Evolutionary conservation across 805 yeast species (phyloP).

Genomic region (Zygosaccharomyces kombuchaensis): DNA sequence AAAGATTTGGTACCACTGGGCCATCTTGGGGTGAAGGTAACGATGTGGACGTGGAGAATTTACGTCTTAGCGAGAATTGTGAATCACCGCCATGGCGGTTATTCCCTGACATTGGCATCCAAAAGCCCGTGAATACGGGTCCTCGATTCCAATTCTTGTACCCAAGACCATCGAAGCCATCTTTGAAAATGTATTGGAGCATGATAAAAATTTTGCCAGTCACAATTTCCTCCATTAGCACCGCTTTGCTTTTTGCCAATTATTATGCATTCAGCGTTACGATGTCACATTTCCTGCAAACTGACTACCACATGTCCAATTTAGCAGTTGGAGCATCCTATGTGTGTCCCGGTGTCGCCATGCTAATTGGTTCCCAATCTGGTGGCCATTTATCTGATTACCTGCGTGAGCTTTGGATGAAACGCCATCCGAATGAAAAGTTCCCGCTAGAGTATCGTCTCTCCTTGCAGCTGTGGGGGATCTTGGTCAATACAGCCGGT

Average conservation of each 20-base stretch:
- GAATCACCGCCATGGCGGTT: slow-evolving; percentile 13
- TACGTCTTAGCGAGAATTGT: slow-evolving; percentile 13
- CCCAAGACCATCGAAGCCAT: slow-evolving; percentile 47
- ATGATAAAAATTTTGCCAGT: slow-evolving; percentile 43
- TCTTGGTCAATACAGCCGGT: slow-evolving; percentile 41
- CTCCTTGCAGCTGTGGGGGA: slow-evolving; percentile 42
- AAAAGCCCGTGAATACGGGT: slow-evolving; percentile 25
- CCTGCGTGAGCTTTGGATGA: slow-evolving; percentile 31
- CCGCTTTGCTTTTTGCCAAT: slow-evolving; percentile 50
- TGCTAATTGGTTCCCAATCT: slow-evolving; percentile 45
- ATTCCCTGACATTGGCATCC: slow-evolving; percentile 26
- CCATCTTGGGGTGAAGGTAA: not conserved
- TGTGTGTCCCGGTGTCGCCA: slow-evolving; percentile 49
- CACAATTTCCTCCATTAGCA: slow-evolving; percentile 41
- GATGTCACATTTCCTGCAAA: slow-evolving; percentile 40
- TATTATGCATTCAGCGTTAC: slow-evolving; percentile 53
- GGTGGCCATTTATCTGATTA: slow-evolving; percentile 49
- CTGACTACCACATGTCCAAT: slow-evolving; percentile 36
- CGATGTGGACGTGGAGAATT: slow-evolving; percentile 9
- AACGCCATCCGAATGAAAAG: slow-evolving; percentile 27
- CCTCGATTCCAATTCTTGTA: slow-evolving; percentile 27
- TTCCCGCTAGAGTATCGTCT: slow-evolving; percentile 46
- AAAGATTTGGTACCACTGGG: not conserved
- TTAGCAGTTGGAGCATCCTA: slow-evolving; percentile 44
- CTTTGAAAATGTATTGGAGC: slow-evolving; percentile 35